phyloP scores from a whole-genome alignment of 768 basidiomycete species.

The Russula griseocarnosa region DNA sequence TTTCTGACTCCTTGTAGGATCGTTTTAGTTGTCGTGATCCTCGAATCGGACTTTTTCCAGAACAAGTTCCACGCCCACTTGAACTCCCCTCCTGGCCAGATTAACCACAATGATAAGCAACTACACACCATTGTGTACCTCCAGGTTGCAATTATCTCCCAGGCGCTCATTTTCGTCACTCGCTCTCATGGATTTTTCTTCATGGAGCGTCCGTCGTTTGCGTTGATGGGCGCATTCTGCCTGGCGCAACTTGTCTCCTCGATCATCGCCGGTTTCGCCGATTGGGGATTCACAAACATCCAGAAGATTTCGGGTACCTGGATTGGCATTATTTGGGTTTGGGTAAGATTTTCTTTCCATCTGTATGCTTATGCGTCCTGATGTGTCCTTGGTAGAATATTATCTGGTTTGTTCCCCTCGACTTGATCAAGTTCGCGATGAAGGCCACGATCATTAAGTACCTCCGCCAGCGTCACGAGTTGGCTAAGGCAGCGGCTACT shows the following conservation, averaged over 20 bases:
- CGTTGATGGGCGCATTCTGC: conserved; percentile 86
- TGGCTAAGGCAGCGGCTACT: conserved; percentile 36
- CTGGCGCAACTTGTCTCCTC: conserved; percentile 91
- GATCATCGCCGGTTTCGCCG: conserved; percentile 88
- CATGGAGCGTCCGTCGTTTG: conserved; percentile 89
- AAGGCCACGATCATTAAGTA: conserved; percentile 86
- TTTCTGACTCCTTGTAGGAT: conserved; percentile 44
- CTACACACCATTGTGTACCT: conserved; percentile 91
- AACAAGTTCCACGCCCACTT: conserved; percentile 74
- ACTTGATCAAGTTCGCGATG: conserved; percentile 95
- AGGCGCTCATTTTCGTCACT: conserved; percentile 95
- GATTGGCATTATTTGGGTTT: conserved; percentile 97
- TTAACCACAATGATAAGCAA: conserved; percentile 59
- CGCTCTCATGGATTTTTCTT: conserved; percentile 95
- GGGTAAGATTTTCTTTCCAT: conserved; percentile 50
- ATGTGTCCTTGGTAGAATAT: conserved; percentile 61
- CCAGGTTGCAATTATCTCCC: conserved; percentile 98
- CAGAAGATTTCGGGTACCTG: conserved; percentile 79
- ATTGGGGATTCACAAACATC: conserved; percentile 94
- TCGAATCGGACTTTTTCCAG: conserved; percentile 88
- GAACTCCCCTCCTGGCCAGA: conserved; percentile 29
- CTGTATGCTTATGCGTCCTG: background rate
- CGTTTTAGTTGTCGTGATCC: conserved; percentile 75
- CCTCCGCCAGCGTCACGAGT: conserved; percentile 63
- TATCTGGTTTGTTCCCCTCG: conserved; percentile 92